These are phyloP conservation scores for Umbelopsis sp. DNA, from an alignment of 192 early-diverging fungal species.

Conservation along the genomic window DNA sequence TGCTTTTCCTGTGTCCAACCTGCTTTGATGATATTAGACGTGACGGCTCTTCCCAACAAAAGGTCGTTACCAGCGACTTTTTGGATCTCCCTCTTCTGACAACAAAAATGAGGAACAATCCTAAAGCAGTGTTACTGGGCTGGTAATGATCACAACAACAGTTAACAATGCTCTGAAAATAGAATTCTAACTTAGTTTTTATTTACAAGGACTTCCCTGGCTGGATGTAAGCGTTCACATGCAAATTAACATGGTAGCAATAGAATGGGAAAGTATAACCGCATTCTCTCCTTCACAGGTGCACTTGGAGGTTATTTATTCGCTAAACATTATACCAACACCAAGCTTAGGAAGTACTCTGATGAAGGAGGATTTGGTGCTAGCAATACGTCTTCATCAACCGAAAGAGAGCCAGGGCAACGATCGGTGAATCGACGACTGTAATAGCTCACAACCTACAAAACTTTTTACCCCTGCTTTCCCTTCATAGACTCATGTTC, in stretches of 20 bases:
- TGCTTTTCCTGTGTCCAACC: no score
- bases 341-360: conserved; percentile 4
- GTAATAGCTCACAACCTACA: not conserved
- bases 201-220: not conserved
- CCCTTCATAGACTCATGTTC: not conserved
- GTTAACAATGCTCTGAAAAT: not conserved
- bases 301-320: conserved; percentile 2
- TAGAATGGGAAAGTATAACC: not conserved
- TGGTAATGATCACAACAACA: not conserved
- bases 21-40: no score
- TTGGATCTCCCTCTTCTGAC: not conserved
- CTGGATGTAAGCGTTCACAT: not conserved
- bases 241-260: not conserved
- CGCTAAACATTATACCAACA: not conserved
- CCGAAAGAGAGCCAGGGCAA: not conserved
- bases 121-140: conserved; percentile 9
- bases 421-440: conserved; percentile 7
- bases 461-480: not conserved
- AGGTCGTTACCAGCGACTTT: not conserved
- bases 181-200: no score
- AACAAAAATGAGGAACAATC: conserved; percentile 7
- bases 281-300: not conserved
- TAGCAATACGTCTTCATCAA: not conserved
- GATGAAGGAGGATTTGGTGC: conserved; percentile 9
- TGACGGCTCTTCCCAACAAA: not conserved